A percentile compares a stretch with the other conserved stretches of the same genome.
Conservation (phyloP, 495 filamentous ascomycete genomes). For the Aspergillus leporis region DNA sequence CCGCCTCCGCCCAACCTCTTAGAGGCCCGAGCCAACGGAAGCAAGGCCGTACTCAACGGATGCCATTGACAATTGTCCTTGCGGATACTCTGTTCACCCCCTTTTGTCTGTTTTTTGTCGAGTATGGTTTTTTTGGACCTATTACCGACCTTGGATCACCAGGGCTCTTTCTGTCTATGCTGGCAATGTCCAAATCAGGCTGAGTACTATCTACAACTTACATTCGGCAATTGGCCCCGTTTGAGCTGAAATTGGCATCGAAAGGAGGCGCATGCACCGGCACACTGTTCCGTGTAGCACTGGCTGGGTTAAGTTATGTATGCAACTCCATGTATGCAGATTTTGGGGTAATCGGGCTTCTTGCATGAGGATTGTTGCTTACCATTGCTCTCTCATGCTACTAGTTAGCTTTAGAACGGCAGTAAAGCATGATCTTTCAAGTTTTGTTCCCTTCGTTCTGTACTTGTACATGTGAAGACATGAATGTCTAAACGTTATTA, state of each 20-base stretch:
- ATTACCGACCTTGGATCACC: conserved; percentile 6
- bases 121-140: conserved; percentile 1
- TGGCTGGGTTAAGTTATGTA: conserved; percentile 8
- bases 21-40: conserved; percentile 47
- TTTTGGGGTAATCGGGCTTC: conserved; percentile 1
- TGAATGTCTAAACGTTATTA: conserved; percentile 20
- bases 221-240: conserved; percentile 9
- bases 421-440: conserved; percentile 14
- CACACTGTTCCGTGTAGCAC: conserved; percentile 1
- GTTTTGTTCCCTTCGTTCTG: conserved; percentile 30
- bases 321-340: conserved; percentile 5
- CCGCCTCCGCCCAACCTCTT: conserved; percentile 55
- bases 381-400: conserved; percentile 8
- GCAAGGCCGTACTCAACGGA: conserved; percentile 51
- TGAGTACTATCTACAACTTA: conserved; percentile 1
- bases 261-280: not conserved
- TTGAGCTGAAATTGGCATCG: not conserved
- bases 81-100: not conserved
- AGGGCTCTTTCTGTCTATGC: conserved; percentile 7
- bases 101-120: not conserved
- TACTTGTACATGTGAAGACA: conserved; percentile 43
- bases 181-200: conserved; percentile 1
- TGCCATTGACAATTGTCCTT: conserved; percentile 28
- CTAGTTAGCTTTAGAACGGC: conserved; percentile 6
- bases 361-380: conserved; percentile 8